Evolutionary conservation across 257 asterid genomes (phyloP).

Genomic region (Paraleonurus japonicus): DNA sequence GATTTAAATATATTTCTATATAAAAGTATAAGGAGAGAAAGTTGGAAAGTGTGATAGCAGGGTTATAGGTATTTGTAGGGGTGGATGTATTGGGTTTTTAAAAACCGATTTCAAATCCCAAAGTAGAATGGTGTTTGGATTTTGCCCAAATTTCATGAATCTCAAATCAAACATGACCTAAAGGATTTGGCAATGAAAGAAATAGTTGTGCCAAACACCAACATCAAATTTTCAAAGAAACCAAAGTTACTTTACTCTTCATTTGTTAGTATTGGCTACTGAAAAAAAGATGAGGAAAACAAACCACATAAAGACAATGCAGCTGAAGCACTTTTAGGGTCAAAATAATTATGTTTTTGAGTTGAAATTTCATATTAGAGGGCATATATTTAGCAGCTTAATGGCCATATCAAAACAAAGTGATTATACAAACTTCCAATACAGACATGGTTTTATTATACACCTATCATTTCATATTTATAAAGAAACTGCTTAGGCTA

Average conservation of each 20-base stretch:
- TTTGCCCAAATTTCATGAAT: too few relatives aligned
- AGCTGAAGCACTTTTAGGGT: neutral
- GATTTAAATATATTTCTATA: too few relatives aligned
- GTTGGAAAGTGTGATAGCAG: too few relatives aligned
- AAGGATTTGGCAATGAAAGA: neutral
- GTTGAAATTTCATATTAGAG: neutral
- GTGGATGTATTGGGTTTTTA: too few relatives aligned
- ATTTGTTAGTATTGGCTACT: slow-evolving; percentile 6
- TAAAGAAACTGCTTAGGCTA: too few relatives aligned
- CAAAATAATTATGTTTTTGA: neutral
- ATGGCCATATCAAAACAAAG: neutral
- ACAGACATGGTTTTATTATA: neutral
- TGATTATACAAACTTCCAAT: neutral
- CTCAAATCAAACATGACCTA: too few relatives aligned
- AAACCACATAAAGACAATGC: neutral
- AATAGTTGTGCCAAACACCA: neutral
- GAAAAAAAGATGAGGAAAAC: neutral
- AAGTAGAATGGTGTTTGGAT: too few relatives aligned
- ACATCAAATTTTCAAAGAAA: neutral
- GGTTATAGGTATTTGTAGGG: too few relatives aligned
- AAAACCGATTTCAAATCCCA: too few relatives aligned
- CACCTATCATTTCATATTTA: neutral
- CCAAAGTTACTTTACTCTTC: neutral
- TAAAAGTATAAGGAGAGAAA: too few relatives aligned
- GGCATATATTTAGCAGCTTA: neutral